A percentile compares a stretch with the other conserved stretches of the same genome.
Conservation (phyloP, 495 filamentous ascomycete genomes). For the Annulohypoxylon maeteangense region DNA sequence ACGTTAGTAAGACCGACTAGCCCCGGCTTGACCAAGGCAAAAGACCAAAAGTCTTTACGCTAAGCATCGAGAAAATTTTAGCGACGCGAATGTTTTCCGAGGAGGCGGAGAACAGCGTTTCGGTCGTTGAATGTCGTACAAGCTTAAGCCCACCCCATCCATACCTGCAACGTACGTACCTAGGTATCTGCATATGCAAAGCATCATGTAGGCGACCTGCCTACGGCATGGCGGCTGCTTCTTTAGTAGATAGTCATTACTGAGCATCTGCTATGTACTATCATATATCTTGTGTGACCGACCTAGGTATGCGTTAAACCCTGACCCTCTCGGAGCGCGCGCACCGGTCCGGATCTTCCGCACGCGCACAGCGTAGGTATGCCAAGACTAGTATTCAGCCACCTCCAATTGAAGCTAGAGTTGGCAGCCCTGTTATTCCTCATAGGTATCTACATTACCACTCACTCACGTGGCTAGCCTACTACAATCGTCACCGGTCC, state of each 20-base stretch:
- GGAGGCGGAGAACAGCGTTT: background rate
- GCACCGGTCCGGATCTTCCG: conserved; percentile 21
- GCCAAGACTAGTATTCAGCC: conserved; percentile 37
- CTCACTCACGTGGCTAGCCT: conserved; percentile 37
- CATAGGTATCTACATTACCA: conserved; percentile 33
- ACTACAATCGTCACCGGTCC: conserved; percentile 1
- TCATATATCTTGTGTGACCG: conserved; percentile 26
- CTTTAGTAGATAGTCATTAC: conserved; percentile 26
- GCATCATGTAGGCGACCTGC: background rate
- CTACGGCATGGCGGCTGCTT: conserved; percentile 13
- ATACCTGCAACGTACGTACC: background rate
- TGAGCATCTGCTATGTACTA: conserved; percentile 25
- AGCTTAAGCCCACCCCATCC: background rate
- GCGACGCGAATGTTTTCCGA: background rate
- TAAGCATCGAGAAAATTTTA: background rate
- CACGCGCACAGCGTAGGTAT: conserved; percentile 24
- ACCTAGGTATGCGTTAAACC: conserved; percentile 18
- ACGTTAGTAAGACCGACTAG: conserved; percentile 12
- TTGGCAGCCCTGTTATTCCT: conserved; percentile 28
- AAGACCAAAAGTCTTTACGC: background rate
- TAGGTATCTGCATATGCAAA: conserved; percentile 32
- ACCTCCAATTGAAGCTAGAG: conserved; percentile 5
- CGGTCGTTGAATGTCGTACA: background rate
- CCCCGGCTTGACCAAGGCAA: background rate
- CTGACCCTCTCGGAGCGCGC: background rate